Evolutionary conservation across 2,329 filamentous ascomycete species (phyloP).

Genomic region (Neofusicoccum kwambonambiense): DNA sequence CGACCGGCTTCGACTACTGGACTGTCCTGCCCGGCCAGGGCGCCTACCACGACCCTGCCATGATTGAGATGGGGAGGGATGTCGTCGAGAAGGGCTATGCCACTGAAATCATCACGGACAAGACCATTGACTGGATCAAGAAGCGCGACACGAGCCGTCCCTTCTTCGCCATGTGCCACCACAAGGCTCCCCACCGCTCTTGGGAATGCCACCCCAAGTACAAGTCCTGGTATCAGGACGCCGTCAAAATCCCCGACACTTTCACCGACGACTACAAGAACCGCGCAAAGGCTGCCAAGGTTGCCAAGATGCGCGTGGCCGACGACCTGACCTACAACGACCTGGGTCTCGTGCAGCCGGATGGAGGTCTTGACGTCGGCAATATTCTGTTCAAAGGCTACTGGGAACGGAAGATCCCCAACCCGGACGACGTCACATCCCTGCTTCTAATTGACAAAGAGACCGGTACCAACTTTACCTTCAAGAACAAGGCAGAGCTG

Average conservation of each 20-base stretch:
- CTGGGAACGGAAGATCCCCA: conserved; percentile 42
- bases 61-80: conserved; percentile 43
- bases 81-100: conserved; percentile 45
- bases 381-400: conserved; percentile 29
- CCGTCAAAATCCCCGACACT: conserved; percentile 50
- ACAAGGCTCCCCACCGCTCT: conserved; percentile 55
- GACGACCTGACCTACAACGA: conserved; percentile 55
- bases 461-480: conserved; percentile 48
- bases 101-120: conserved; percentile 55
- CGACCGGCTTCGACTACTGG: conserved; percentile 55
- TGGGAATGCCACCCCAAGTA: conserved; percentile 55
- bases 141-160: conserved; percentile 36
- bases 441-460: conserved; percentile 47
- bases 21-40: conserved; percentile 53
- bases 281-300: conserved; percentile 48
- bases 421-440: conserved; percentile 32
- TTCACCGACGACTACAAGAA: conserved; percentile 57
- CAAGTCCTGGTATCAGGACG: conserved; percentile 49
- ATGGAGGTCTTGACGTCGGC: conserved; percentile 45
- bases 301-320: conserved; percentile 53
- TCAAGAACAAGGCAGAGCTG: conserved; percentile 43
- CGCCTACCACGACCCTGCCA: conserved; percentile 52
- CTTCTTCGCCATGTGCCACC: conserved; percentile 58
- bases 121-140: conserved; percentile 46
- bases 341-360: conserved; percentile 51